Evolutionary conservation across 2,329 filamentous ascomycete species (phyloP), one percentile per base, ranked within the genome.

Genomic region (Aureobasidium pullulans): DNA sequence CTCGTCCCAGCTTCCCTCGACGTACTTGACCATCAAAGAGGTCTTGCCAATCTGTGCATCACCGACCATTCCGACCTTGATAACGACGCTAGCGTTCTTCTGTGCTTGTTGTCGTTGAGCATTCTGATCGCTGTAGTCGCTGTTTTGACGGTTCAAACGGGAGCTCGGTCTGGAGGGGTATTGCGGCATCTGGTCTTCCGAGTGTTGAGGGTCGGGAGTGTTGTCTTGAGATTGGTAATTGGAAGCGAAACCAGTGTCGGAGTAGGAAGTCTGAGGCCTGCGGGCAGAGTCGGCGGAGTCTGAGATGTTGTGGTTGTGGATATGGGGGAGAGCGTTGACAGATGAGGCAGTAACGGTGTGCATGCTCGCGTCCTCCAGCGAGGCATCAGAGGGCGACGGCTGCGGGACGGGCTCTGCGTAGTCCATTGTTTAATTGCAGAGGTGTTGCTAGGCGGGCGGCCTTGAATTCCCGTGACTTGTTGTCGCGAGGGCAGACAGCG

Each of bases 11-110:
- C 92, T 96, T 62, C 94, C 94, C 77, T 99, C 94, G 59, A 99
- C 94, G 71, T 99, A 99, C 75, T 99, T 99, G 70, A 99, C 94
- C 94, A 99, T 99, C 71, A 99, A 77, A 64, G 92, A 96, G 16
- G 94, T 99, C 83, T 99, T 99, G 71, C 94, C 94, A 67, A 99
- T 99, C 76, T 99, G 94, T 60, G 94, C 94, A 77, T 99, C 94
- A 48, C 94, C 94, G 47, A 99, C 94, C 94, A 99, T 99, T 70
- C 94, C 94, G 54, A 99, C 94, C 77, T 99, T 99, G 81, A 99
- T 97, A 60, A 99, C 94, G 39, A 99, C 94, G 68, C 83, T 87
- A 61, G 76, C 71, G 61, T 79, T 80, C 70, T 79, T 79, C 66
- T 71, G 72, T 15, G 73, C 73, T 52, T 77, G 71, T 52, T 77